Conservation (phyloP, 75 land plant genomes). For the Pinus taeda region DNA sequence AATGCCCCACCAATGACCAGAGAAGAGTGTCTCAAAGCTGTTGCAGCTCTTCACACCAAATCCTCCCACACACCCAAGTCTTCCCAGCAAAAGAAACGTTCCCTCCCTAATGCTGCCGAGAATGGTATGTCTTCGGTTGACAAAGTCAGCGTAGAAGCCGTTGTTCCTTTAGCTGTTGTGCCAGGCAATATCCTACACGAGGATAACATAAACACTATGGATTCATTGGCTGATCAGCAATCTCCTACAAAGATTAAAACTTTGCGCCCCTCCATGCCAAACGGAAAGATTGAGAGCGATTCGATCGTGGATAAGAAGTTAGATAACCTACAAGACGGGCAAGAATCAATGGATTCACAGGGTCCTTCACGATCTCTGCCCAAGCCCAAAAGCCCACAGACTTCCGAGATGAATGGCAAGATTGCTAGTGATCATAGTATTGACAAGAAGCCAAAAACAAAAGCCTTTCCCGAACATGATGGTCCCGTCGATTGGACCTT, state of each 20-base stretch:
- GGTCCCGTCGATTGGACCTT: neutral
- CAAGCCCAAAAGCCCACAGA: neutral
- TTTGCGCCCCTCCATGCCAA: neutral
- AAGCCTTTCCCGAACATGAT: too few species aligned
- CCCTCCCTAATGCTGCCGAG: neutral
- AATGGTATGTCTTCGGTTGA: neutral
- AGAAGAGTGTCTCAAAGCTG: slow-evolving; percentile 16
- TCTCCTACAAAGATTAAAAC: neutral
- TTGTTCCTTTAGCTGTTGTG: neutral
- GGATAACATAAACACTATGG: neutral
- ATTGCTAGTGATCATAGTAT: too few species aligned
- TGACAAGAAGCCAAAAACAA: too few species aligned
- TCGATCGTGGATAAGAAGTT: neutral
- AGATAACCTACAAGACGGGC: neutral
- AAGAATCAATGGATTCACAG: neutral
- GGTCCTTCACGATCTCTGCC: neutral
- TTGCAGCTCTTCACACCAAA: neutral
- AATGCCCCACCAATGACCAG: slow-evolving; percentile 11
- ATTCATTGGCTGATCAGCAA: neutral
- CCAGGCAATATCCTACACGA: neutral
- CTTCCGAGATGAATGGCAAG: neutral
- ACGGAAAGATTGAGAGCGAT: neutral
- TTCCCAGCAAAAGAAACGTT: neutral
- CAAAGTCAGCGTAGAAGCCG: neutral
- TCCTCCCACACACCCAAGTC: neutral